Percentiles rank a stretch among this genome's conserved stretches.
Conservation (phyloP, 805 yeast genomes). For the Ogataea salicorniae region DNA sequence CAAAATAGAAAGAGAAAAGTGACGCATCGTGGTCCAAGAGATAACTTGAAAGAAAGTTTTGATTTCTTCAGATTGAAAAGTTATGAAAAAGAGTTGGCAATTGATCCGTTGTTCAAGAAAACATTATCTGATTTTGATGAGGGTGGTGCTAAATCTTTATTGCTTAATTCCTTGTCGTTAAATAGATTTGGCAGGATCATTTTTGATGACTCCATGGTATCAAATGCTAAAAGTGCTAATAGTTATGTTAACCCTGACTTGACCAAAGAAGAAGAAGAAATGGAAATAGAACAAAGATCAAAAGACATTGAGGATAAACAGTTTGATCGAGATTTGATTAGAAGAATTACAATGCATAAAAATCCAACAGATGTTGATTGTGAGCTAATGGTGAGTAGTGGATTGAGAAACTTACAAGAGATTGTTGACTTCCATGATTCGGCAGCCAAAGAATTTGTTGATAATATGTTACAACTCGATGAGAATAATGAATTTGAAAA, state of each 20-base stretch:
- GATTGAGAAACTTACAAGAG: not conserved
- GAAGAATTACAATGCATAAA: not conserved
- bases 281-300: not conserved
- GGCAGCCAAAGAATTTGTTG: slow-evolving; percentile 7
- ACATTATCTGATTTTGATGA: slow-evolving; percentile 76
- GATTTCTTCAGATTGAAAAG: slow-evolving; percentile 47
- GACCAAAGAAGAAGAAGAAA: not conserved
- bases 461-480: slow-evolving; percentile 2
- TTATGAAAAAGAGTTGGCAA: slow-evolving; percentile 55
- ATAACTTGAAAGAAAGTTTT: slow-evolving; percentile 27
- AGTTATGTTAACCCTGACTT: slow-evolving; percentile 1
- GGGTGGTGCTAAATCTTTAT: slow-evolving; percentile 71
- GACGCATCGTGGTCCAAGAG: slow-evolving; percentile 33
- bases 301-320: not conserved
- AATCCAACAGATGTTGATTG: not conserved
- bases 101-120: slow-evolving; percentile 72
- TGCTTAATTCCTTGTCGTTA: slow-evolving; percentile 55
- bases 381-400: slow-evolving; percentile 1
- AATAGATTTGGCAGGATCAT: slow-evolving; percentile 53
- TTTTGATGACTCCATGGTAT: slow-evolving; percentile 50
- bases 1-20: slow-evolving; percentile 21
- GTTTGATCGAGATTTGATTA: not conserved
- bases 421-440: slow-evolving; percentile 14
- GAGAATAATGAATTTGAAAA: slow-evolving; percentile 2
- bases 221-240: not conserved